Percentiles rank a stretch among this genome's conserved stretches.
These are phyloP conservation scores for Trypanosoma rangeli DNA, from an alignment of 208 protist species.

Conservation along the genomic window DNA sequence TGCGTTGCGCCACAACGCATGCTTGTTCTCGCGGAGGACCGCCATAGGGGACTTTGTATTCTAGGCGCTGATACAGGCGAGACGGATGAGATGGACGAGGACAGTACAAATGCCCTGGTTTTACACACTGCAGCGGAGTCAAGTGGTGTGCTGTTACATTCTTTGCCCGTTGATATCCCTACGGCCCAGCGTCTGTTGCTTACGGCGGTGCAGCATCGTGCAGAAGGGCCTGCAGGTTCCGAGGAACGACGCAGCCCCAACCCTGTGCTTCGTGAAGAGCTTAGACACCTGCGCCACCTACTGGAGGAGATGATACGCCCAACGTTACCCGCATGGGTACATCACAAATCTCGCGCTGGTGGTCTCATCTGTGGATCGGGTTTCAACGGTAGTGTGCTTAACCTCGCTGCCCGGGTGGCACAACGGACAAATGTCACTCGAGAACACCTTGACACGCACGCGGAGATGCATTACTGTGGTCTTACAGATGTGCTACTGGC, in stretches of 20 bases:
- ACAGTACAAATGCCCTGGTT: slow-evolving; percentile 1
- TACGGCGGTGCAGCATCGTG: slow-evolving; percentile 55
- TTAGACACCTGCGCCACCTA: slow-evolving; percentile 35
- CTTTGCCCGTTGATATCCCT: slow-evolving; percentile 47
- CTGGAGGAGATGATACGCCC: slow-evolving; percentile 38
- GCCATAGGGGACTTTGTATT: slow-evolving; percentile 43
- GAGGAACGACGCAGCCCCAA: slow-evolving; percentile 53
- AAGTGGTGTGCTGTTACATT: slow-evolving; percentile 39
- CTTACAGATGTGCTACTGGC: slow-evolving; percentile 80
- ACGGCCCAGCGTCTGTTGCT: slow-evolving; percentile 63
- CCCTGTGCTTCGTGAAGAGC: slow-evolving; percentile 69
- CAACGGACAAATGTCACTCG: slow-evolving; percentile 59
- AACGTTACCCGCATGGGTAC: slow-evolving; percentile 62
- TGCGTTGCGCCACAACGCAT: slow-evolving; percentile 66
- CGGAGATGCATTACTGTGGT: slow-evolving; percentile 75
- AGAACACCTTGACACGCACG: slow-evolving; percentile 70
- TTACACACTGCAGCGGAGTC: background rate
- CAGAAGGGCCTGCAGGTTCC: slow-evolving; percentile 20
- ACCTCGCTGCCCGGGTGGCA: slow-evolving; percentile 75
- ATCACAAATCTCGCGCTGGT: slow-evolving; percentile 51
- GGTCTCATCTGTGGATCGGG: slow-evolving; percentile 69
- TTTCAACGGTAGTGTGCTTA: slow-evolving; percentile 73
- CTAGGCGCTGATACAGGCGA: slow-evolving; percentile 41
- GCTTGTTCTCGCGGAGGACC: slow-evolving; percentile 61
- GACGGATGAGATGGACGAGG: slow-evolving; percentile 28